These are phyloP conservation scores for Wickerhamomyces bisporus DNA, from an alignment of 805 yeast genomes.

Conservation along the genomic window DNA sequence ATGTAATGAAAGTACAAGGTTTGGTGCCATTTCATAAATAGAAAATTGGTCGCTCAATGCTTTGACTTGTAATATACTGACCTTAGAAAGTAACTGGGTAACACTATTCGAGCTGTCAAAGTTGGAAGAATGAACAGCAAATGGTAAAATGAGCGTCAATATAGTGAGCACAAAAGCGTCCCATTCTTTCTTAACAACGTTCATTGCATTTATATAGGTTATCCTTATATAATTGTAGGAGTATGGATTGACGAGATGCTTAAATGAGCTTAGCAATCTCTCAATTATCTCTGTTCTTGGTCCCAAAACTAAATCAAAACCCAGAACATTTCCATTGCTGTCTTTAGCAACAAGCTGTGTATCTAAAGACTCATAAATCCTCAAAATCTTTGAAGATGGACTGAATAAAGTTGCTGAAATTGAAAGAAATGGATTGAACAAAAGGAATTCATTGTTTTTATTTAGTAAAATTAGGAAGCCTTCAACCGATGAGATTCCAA, in stretches of 20 bases:
- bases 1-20: slow-evolving; percentile 65
- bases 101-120: slow-evolving; percentile 10
- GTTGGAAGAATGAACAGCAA: slow-evolving; percentile 25
- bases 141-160: slow-evolving; percentile 45
- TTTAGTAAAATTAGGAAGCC: slow-evolving; percentile 44
- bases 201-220: slow-evolving; percentile 54
- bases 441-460: slow-evolving; percentile 28
- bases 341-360: slow-evolving; percentile 15
- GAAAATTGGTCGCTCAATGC: slow-evolving; percentile 27
- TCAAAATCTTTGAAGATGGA: slow-evolving; percentile 2
- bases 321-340: slow-evolving; percentile 9
- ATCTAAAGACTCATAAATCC: slow-evolving; percentile 9
- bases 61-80: slow-evolving; percentile 13
- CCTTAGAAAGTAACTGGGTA: slow-evolving; percentile 8
- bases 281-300: slow-evolving; percentile 42
- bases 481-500: slow-evolving; percentile 30
- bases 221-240: slow-evolving; percentile 55
- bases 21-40: slow-evolving; percentile 53
- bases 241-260: slow-evolving; percentile 51
- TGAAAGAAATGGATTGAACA: slow-evolving; percentile 57
- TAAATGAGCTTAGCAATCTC: slow-evolving; percentile 44
- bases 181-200: slow-evolving; percentile 51
- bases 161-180: slow-evolving; percentile 48
- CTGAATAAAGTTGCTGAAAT: slow-evolving; percentile 33
- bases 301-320: slow-evolving; percentile 32